Base-by-base conservation (phyloP, 1,284 basidiomycete species). In the Trichosporon coremiiforme region DNA sequence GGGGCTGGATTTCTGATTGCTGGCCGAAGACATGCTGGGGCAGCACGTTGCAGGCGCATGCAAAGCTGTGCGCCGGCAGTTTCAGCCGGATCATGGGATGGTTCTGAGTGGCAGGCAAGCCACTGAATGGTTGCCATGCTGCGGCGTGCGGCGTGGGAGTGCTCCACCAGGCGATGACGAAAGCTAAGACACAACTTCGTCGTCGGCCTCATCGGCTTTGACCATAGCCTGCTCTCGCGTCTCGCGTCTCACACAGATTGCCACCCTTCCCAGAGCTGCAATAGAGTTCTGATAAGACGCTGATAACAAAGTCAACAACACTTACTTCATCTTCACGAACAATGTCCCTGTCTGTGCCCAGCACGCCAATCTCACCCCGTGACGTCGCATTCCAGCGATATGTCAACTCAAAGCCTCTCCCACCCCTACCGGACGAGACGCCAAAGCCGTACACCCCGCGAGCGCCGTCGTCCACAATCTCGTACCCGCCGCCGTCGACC, bases 121-220 rank as follows among this genome's bases (percentile, higher is more conserved):
- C 20, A 22, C 10, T 53, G n/a, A 25, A 10, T 6, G 22, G 36
- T 12, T 38, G 36, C 36, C 36, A 38, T 12, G 36, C 13, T 53
- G 50, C 22, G 50, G 50, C 20, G n/a, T 20, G 50, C 50, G 50
- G 50, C 50, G 22, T 53, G 50, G 41, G 41, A 53, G 22, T 17
- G 20, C 50, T 53, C 50, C 50, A 53, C 50, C 50, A 17, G 22
- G 20, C 20, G 50, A 53, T 53, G 50, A 53, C 50, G 50, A 53
- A 53, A 53, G 50, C 20, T 25, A 53, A 5, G 50, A 53, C 8
- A 7, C 2, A 25, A 4, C 15, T 53, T 53, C 20, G 50, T n/a
- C 41, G 22, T 17, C 50, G 50, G 4, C 22, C 15, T 17, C 50
- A 9, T 53, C 50, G 20, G 50, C 50, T 53, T 25, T 17, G 8